A percentile compares a stretch with the other conserved stretches of the same genome.
These are phyloP conservation scores for Talaromyces funiculosus DNA, from an alignment of 2,329 filamentous ascomycete genomes.

Conservation along the genomic window DNA sequence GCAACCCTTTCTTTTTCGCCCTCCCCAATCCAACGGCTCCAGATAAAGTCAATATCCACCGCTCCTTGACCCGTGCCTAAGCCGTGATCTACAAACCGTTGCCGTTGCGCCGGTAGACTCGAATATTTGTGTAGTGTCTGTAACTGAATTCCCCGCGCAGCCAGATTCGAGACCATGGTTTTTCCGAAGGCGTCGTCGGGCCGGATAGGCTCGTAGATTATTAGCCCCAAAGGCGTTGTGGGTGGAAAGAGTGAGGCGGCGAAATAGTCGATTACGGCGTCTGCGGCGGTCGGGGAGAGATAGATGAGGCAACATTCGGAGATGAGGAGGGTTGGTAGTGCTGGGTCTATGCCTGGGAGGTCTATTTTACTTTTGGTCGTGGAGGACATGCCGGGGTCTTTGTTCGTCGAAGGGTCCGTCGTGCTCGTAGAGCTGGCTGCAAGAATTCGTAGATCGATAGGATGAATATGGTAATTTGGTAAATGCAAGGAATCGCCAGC, in stretches of 20 bases:
- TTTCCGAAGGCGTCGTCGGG: constrained; percentile 81
- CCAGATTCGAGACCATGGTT: constrained; percentile 88
- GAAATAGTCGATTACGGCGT: constrained; percentile 61
- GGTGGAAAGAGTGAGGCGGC: constrained; percentile 43
- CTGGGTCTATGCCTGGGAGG: constrained; percentile 48
- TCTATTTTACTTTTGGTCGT: not conserved
- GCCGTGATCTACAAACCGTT: constrained; percentile 60
- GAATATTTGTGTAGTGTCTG: constrained; percentile 73
- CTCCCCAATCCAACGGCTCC: constrained; percentile 64
- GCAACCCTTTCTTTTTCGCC: constrained; percentile 76
- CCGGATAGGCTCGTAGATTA: constrained; percentile 85
- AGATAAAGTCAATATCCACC: constrained; percentile 63
- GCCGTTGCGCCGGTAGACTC: constrained; percentile 61
- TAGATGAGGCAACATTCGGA: constrained; percentile 97
- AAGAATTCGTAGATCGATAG: constrained; percentile 65
- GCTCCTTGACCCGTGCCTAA: constrained; percentile 55
- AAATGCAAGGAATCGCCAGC: constrained; percentile 43
- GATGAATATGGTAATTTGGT: constrained; percentile 51
- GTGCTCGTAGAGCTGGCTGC: constrained; percentile 1
- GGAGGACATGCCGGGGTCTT: constrained; percentile 16
- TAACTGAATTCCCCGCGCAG: constrained; percentile 72
- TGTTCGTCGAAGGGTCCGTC: constrained; percentile 17
- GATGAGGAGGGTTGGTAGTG: constrained; percentile 72
- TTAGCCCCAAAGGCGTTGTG: constrained; percentile 51
- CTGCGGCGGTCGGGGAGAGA: constrained; percentile 60